Conservation (phyloP, 257 asterid species). For the Ocimum tenuiflorum region DNA sequence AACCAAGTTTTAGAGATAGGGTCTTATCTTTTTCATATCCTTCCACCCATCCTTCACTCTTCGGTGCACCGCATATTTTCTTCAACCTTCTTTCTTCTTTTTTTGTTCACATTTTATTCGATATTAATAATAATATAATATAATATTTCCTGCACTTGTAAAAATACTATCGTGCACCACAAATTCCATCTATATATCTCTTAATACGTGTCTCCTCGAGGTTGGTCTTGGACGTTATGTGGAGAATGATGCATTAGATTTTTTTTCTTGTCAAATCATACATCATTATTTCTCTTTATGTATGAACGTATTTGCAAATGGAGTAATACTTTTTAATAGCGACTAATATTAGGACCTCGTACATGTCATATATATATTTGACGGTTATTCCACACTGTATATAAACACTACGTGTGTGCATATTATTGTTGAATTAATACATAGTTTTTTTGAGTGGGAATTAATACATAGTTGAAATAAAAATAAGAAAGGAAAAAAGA, state of each 20-base stretch:
- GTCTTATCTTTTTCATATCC: constrained; percentile 64
- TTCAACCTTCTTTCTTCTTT: not conserved
- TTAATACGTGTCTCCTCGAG: constrained; percentile 14
- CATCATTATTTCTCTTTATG: too few relatives aligned
- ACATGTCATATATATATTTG: not conserved
- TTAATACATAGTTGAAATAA: too few relatives aligned
- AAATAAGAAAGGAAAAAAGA: too few relatives aligned
- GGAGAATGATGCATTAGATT: constrained; percentile 6
- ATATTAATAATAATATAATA: not conserved
- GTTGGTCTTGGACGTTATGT: not conserved
- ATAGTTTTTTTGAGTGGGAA: too few relatives aligned
- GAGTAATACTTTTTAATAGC: not conserved
- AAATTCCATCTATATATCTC: not conserved
- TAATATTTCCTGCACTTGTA: not conserved
- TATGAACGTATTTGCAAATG: too few relatives aligned
- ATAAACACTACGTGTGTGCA: too few relatives aligned
- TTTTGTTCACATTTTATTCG: not conserved
- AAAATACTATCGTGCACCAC: constrained; percentile 10
- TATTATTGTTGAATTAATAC: too few relatives aligned
- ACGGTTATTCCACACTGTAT: too few relatives aligned
- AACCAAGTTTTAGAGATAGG: constrained; percentile 52
- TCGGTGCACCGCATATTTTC: constrained; percentile 29
- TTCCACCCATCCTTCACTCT: not conserved
- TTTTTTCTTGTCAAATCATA: too few relatives aligned
- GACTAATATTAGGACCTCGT: not conserved